Conservation (phyloP, 1,139 yeast genomes). For the Hyphopichia khmerensis region DNA sequence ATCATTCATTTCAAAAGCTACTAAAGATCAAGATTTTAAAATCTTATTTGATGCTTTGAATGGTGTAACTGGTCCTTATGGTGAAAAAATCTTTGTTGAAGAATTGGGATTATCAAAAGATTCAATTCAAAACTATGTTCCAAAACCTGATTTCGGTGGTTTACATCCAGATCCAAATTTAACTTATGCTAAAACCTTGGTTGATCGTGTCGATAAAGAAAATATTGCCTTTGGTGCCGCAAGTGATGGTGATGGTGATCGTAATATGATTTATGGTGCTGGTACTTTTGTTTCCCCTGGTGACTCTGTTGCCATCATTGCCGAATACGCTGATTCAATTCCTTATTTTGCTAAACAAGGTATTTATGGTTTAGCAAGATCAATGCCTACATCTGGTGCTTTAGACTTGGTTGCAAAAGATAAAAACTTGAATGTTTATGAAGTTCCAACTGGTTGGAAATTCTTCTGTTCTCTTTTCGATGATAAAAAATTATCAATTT, state of each 20-base stretch:
- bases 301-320: slow-evolving; percentile 95
- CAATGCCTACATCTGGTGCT: slow-evolving; percentile 97
- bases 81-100: slow-evolving; percentile 75
- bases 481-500: slow-evolving; percentile 86
- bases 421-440: slow-evolving; percentile 76
- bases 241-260: slow-evolving; percentile 97
- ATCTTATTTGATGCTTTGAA: slow-evolving; percentile 87
- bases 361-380: slow-evolving; percentile 91
- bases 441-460: slow-evolving; percentile 99
- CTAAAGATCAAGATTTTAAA: slow-evolving; percentile 53
- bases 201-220: slow-evolving; percentile 76
- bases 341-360: slow-evolving; percentile 90
- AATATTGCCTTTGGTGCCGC: slow-evolving; percentile 95
- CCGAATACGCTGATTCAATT: slow-evolving; percentile 84
- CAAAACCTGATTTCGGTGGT: slow-evolving; percentile 93
- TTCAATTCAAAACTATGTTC: slow-evolving; percentile 74
- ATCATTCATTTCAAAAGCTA: slow-evolving; percentile 54
- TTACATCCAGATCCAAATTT: slow-evolving; percentile 97
- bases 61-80: slow-evolving; percentile 98
- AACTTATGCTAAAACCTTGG: slow-evolving; percentile 89
- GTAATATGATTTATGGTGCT: slow-evolving; percentile 98
- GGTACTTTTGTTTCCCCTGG: slow-evolving; percentile 97
- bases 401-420: slow-evolving; percentile 85
- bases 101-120: slow-evolving; percentile 75
- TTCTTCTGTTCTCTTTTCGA: slow-evolving; percentile 95